These are phyloP conservation scores for Syncephalastrum sp. DNA, from an alignment of 371 early-diverging fungal genomes.

Conservation along the genomic window DNA sequence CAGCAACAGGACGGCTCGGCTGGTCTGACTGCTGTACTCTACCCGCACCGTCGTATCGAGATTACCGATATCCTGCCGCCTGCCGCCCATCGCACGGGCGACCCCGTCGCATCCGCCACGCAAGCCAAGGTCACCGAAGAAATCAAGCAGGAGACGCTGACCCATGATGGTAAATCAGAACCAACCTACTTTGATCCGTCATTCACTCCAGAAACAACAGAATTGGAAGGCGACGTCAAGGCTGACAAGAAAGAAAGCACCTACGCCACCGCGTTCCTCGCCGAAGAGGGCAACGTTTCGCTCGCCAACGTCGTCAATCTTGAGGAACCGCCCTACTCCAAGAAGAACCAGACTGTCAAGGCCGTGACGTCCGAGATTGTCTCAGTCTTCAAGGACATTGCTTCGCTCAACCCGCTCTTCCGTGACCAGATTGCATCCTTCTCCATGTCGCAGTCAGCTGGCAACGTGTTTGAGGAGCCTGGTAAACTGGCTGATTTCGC, in stretches of 20 bases:
- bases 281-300: constrained; percentile 74
- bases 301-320: constrained; percentile 86
- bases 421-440: constrained; percentile 97
- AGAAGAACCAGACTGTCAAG: constrained; percentile 81
- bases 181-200: background rate
- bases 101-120: constrained; percentile 2
- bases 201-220: constrained; percentile 5
- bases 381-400: constrained; percentile 93
- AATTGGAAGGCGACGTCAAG: constrained; percentile 19
- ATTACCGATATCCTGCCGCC: constrained; percentile 68
- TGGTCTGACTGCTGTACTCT: constrained; percentile 90
- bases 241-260: constrained; percentile 19
- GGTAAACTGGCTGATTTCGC: constrained; percentile 95
- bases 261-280: constrained; percentile 56
- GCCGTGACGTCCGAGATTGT: constrained; percentile 97
- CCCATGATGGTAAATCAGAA: constrained; percentile 19
- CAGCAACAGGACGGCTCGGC: constrained; percentile 61
- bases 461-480: constrained; percentile 94
- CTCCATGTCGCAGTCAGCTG: constrained; percentile 92
- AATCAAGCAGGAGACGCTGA: constrained; percentile 2
- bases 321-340: constrained; percentile 79
- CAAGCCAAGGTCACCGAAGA: constrained; percentile 9
- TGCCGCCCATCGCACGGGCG: background rate
- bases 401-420: constrained; percentile 88
- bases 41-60: constrained; percentile 91